Base-by-base conservation (phyloP, 345 rosid species). In the Ricinus communis region DNA sequence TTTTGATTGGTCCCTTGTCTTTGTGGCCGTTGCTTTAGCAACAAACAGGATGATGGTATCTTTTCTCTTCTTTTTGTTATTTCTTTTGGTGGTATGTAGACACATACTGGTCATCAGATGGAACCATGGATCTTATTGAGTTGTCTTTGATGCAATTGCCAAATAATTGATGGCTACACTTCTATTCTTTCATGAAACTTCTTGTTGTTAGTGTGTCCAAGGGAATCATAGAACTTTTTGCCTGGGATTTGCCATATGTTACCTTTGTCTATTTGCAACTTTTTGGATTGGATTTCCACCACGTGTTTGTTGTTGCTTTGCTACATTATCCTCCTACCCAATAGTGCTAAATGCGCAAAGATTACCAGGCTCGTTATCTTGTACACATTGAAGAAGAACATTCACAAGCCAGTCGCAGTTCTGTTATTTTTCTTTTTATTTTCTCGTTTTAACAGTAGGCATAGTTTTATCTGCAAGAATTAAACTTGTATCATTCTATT, bases 151-250 rank as follows among this genome's bases (percentile, higher is more conserved):
- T 65, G 78, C 77, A 65, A 43, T 75, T 53, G 71, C 79, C 78
- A 69, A 85, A 87, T 85, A 83, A 85, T 68, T 30, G 28, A 79
- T 73, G 81, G 77, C 80, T 74, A 30, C 71, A 24, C 71, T 63
- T 70, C 14, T 43, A 80, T 85, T 83, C 85, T 77, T 80, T 82
- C 55, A 25, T 53, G 69, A 52, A 81, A 68, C 79, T 62, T 72
- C 40, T 47, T 70, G 33, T 1, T n/a, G 31, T 60, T 30, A 54
- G 62, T 61, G 70, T 57, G 41, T n/a, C n/a, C n/a, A 71, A 40
- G 66, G 80, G 80, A 69, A 68, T 73, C 58, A 6, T 54, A n/a
- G 55, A 67, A 72, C 38, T 54, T n/a, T 68, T 52, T 52, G 10
- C 31, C 66, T 14, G 72, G 59, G 36, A 28, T 59, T 60, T 50